phyloP scores from a whole-genome alignment of 2,329 filamentous ascomycete species.

The Alternaria sp. region DNA sequence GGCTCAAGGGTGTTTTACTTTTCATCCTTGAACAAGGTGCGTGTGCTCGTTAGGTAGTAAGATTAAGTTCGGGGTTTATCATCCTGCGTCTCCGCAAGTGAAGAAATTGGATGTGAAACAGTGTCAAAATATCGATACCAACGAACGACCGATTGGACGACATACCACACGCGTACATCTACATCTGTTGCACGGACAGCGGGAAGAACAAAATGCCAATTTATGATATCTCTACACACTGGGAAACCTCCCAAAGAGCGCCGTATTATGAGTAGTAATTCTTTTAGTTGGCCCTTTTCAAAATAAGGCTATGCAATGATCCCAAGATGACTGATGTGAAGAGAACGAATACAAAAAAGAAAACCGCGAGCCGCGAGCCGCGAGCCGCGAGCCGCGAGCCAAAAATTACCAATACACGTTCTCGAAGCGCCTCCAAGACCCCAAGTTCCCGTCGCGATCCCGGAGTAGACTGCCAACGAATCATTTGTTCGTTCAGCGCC shows the following conservation, averaged over 20 bases:
- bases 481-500: conserved; percentile 1
- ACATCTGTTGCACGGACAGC: background rate
- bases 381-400: no score
- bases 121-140: background rate
- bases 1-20: accelerated
- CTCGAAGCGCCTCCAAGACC: background rate
- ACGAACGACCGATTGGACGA: background rate
- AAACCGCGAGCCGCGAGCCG: no score
- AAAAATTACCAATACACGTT: background rate
- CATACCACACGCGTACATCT: background rate
- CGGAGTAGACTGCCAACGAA: background rate
- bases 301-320: background rate
- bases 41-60: background rate
- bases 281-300: background rate
- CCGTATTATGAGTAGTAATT: background rate
- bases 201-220: background rate
- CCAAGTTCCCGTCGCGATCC: background rate
- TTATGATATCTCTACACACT: background rate
- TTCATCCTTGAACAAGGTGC: background rate
- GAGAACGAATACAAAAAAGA: background rate
- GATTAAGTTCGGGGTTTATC: background rate
- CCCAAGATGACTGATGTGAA: background rate
- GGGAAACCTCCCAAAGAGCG: background rate
- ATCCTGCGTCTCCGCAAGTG: background rate
- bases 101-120: background rate